A percentile compares a stretch with the other conserved stretches of the same genome.
These are phyloP conservation scores for Pistacia vera DNA, from an alignment of 345 rosid genomes.

Conservation along the genomic window DNA sequence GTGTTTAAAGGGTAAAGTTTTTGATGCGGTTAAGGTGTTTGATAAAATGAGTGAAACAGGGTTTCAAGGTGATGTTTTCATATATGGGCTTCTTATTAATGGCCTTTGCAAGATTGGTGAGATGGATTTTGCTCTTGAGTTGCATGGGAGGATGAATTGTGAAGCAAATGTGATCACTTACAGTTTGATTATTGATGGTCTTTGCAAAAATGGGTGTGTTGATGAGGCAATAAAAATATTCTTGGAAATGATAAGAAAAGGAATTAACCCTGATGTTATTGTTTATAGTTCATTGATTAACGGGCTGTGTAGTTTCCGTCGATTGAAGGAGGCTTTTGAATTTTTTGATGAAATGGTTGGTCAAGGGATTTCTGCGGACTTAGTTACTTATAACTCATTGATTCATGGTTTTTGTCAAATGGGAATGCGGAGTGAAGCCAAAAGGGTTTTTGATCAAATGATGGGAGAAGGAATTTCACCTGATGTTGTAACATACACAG, in stretches of 20 bases:
- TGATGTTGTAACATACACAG: slow-evolving; percentile 23
- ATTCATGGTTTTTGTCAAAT: slow-evolving; percentile 26
- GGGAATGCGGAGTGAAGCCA: slow-evolving; percentile 28
- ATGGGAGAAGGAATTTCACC: slow-evolving; percentile 25
- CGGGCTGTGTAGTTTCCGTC: slow-evolving; percentile 22
- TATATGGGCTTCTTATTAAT: slow-evolving; percentile 25
- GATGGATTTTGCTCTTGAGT: slow-evolving; percentile 18
- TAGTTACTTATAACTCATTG: slow-evolving; percentile 18
- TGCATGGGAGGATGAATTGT: slow-evolving; percentile 30
- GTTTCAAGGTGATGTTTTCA: slow-evolving; percentile 10
- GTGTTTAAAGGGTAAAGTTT: slow-evolving; percentile 12
- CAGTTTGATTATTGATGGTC: slow-evolving; percentile 27
- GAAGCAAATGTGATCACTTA: slow-evolving; percentile 25
- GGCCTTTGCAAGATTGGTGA: slow-evolving; percentile 24
- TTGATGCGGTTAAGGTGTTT: slow-evolving; percentile 20
- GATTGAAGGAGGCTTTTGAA: slow-evolving; percentile 16
- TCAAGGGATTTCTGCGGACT: slow-evolving; percentile 14
- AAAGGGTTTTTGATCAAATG: slow-evolving; percentile 22
- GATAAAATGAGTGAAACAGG: slow-evolving; percentile 27
- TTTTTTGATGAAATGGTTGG: slow-evolving; percentile 26
- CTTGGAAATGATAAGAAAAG: slow-evolving; percentile 23
- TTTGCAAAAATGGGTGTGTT: slow-evolving; percentile 30
- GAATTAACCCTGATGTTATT: slow-evolving; percentile 31
- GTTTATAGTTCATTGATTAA: slow-evolving; percentile 32
- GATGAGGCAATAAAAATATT: slow-evolving; percentile 26